These are phyloP conservation scores for Lepiota brunneoincarnata DNA, from an alignment of 768 basidiomycete genomes.

Conservation along the genomic window DNA sequence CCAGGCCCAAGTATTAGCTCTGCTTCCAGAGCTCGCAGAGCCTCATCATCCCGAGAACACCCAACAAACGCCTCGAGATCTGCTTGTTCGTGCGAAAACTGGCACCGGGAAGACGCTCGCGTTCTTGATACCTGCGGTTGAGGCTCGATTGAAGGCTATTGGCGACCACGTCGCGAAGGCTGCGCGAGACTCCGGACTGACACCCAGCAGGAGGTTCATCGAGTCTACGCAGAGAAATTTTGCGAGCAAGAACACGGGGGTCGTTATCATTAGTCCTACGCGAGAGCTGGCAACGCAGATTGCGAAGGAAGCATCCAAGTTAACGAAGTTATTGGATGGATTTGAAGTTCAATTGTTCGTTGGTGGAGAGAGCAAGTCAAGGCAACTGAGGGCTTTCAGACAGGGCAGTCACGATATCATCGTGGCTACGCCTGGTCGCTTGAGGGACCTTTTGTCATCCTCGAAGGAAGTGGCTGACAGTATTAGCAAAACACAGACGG, in stretches of 20 bases:
- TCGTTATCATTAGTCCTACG: constrained; percentile 85
- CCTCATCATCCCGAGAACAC: constrained; percentile 41
- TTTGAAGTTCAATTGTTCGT: constrained; percentile 74
- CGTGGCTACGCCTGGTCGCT: constrained; percentile 86
- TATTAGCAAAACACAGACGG: constrained; percentile 55
- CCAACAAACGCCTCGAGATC: constrained; percentile 47
- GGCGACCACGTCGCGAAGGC: constrained; percentile 39
- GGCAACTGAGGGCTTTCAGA: constrained; percentile 69
- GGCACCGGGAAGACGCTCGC: constrained; percentile 89
- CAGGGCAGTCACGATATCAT: constrained; percentile 72
- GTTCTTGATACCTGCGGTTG: constrained; percentile 85
- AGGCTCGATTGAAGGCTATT: constrained; percentile 66
- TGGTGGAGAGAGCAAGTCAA: constrained; percentile 67
- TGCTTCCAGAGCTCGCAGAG: constrained; percentile 67
- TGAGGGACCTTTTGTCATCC: constrained; percentile 67
- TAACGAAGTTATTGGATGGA: constrained; percentile 57
- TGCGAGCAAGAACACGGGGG: constrained; percentile 53
- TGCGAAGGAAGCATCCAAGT: constrained; percentile 72
- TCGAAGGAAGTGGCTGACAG: constrained; percentile 54
- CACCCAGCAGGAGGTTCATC: constrained; percentile 26
- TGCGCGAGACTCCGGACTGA: constrained; percentile 39
- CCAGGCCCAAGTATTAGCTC: constrained; percentile 72
- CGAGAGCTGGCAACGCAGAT: constrained; percentile 90
- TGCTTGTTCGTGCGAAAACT: constrained; percentile 85
- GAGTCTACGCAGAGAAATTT: constrained; percentile 31